A percentile compares a stretch with the other conserved stretches of the same genome.
These are phyloP conservation scores for Xerocomellus dryophilus DNA, from an alignment of 768 basidiomycete genomes.

Conservation along the genomic window DNA sequence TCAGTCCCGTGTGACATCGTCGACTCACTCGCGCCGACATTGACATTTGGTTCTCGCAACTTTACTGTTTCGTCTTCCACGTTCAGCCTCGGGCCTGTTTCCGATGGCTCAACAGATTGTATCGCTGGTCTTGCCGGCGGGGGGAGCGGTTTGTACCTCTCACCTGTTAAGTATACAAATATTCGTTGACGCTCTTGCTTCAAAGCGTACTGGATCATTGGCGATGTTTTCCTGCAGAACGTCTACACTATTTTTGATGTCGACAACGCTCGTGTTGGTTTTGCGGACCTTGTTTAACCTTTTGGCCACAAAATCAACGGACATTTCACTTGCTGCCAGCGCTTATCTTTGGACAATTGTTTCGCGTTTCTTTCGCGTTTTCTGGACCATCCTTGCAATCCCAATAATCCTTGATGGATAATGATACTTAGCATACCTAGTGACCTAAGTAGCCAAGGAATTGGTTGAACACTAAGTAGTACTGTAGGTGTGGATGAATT, in stretches of 20 bases:
- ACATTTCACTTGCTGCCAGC: background rate
- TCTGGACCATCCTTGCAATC: background rate
- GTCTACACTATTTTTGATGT: slow-evolving; percentile 34
- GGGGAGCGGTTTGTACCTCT: slow-evolving; percentile 19
- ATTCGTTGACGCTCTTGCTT: background rate
- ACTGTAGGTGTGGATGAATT: slow-evolving; percentile 1
- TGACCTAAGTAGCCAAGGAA: background rate
- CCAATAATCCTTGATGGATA: background rate
- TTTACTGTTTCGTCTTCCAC: slow-evolving; percentile 36
- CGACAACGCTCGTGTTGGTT: slow-evolving; percentile 37
- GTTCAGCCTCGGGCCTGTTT: slow-evolving; percentile 44
- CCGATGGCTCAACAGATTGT: slow-evolving; percentile 32
- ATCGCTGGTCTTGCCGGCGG: slow-evolving; percentile 36
- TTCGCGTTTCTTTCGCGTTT: background rate
- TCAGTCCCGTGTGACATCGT: slow-evolving; percentile 34
- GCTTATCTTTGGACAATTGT: slow-evolving; percentile 1
- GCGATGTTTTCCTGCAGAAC: slow-evolving; percentile 35
- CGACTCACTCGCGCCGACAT: slow-evolving; percentile 26
- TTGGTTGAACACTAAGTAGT: background rate
- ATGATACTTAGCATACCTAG: background rate
- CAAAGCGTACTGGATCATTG: slow-evolving; percentile 33
- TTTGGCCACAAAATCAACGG: background rate
- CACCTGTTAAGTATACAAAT: background rate
- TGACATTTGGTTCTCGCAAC: slow-evolving; percentile 39
- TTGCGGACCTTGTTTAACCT: slow-evolving; percentile 35